A percentile compares a stretch with the other conserved stretches of the same genome.
Conservation (phyloP, 2,329 filamentous ascomycete species). For the Apiospora malaysiana region DNA sequence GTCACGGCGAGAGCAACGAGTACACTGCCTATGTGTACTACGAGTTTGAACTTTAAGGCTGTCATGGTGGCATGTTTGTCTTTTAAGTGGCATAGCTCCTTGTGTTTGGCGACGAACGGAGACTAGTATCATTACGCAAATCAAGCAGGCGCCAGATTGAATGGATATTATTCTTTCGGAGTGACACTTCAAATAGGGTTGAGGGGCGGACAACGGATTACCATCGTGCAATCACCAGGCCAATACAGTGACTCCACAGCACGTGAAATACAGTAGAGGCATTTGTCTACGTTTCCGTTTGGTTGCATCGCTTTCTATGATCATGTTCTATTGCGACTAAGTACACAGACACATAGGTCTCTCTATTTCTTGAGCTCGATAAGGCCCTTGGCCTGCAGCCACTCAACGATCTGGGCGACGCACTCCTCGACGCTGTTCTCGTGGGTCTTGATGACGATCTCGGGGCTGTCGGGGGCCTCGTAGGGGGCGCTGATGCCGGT, state of each 20-base stretch:
- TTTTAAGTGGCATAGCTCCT: background rate
- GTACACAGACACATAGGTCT: background rate
- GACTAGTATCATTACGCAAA: conserved; percentile 9
- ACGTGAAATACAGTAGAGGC: background rate
- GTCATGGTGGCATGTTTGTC: conserved; percentile 22
- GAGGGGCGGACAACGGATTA: background rate
- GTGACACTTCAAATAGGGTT: background rate
- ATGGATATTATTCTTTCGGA: background rate
- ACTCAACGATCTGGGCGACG: conserved; percentile 82
- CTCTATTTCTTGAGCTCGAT: conserved; percentile 38
- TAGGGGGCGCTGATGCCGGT: conserved; percentile 96
- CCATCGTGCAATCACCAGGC: background rate
- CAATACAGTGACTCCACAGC: background rate
- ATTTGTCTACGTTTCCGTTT: background rate
- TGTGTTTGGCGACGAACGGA: background rate
- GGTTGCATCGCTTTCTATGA: background rate
- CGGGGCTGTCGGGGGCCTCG: conserved; percentile 83
- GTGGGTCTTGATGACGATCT: conserved; percentile 86
- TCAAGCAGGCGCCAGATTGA: conserved; percentile 17
- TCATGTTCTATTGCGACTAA: background rate
- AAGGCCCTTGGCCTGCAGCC: conserved; percentile 74
- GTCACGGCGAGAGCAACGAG: conserved; percentile 71
- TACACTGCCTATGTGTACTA: conserved; percentile 98
- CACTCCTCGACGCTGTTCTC: conserved; percentile 87
- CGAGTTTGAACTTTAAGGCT: conserved; percentile 75